Evolutionary conservation across 73 alveolate species (phyloP).

Genomic region (Tetrahymena thermophila): DNA sequence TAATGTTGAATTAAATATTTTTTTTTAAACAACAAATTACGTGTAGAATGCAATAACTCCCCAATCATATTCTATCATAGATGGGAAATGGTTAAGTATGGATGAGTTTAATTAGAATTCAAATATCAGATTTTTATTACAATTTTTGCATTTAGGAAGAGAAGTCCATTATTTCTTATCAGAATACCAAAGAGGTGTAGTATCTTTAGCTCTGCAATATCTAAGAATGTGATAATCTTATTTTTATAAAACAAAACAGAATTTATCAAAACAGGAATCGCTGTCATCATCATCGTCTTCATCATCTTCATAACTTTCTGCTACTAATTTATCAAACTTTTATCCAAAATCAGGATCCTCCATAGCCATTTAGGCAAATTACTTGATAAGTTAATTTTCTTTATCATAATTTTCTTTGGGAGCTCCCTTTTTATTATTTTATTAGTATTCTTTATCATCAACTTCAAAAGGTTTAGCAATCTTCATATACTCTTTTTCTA

Average conservation of each 20-base stretch:
- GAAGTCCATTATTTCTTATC: not conserved
- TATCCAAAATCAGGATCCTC: not conserved
- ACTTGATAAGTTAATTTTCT: not conserved
- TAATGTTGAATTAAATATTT: not conserved
- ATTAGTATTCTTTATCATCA: not conserved
- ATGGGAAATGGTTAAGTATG: not conserved
- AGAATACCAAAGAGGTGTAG: not conserved
- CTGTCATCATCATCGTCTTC: not conserved
- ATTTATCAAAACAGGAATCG: not conserved
- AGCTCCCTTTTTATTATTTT: not conserved
- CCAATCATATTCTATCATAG: not conserved
- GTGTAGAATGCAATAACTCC: not conserved
- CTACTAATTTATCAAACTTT: not conserved
- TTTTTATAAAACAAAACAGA: not conserved
- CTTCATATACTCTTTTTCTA: not conserved
- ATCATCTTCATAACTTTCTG: not conserved
- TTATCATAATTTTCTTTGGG: not conserved
- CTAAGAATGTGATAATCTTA: not conserved
- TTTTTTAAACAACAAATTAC: not conserved
- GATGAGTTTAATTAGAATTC: not conserved
- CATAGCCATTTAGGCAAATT: not conserved
- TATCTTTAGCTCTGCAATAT: not conserved
- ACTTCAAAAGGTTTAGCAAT: not conserved
- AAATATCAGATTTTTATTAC: not conserved
- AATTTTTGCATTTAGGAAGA: not conserved